phyloP scores from a whole-genome alignment of 2,329 filamentous ascomycete species.

The Hymenoscyphus fraxineus region DNA sequence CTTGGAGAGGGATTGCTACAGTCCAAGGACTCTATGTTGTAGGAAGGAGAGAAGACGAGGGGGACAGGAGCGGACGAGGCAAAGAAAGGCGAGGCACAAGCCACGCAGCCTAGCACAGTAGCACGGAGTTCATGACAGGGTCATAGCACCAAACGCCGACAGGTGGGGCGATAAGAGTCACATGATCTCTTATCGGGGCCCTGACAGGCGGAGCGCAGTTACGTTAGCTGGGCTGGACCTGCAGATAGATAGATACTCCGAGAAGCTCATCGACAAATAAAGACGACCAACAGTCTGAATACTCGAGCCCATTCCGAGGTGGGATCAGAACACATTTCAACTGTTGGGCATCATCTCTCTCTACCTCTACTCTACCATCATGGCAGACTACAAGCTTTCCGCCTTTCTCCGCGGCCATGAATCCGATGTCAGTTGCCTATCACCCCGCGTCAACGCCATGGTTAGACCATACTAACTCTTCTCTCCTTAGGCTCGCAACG shows the following conservation, averaged over 20 bases:
- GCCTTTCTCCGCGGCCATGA: constrained; percentile 85
- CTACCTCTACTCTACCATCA: constrained; percentile 35
- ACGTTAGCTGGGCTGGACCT: no score
- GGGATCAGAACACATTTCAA: not conserved
- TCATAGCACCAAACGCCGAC: not conserved
- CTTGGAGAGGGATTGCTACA: constrained; percentile 20
- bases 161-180: constrained; percentile 15
- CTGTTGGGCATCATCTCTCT: not conserved
- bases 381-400: constrained; percentile 89
- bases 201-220: no score
- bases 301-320: not conserved
- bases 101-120: not conserved
- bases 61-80: not conserved
- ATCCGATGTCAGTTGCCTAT: constrained; percentile 70
- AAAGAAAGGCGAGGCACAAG: not conserved
- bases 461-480: constrained; percentile 1
- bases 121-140: not conserved
- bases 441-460: constrained; percentile 6
- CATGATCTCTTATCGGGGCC: constrained; percentile 12
- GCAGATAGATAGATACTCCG: not conserved
- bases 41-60: constrained; percentile 10
- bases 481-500: constrained; percentile 70
- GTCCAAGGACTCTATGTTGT: constrained; percentile 16
- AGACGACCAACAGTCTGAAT: constrained; percentile 4
- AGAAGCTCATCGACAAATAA: constrained; percentile 21